Evolutionary conservation across 2,329 filamentous ascomycete species (phyloP).

Genomic region (Botrytis fragariae): DNA sequence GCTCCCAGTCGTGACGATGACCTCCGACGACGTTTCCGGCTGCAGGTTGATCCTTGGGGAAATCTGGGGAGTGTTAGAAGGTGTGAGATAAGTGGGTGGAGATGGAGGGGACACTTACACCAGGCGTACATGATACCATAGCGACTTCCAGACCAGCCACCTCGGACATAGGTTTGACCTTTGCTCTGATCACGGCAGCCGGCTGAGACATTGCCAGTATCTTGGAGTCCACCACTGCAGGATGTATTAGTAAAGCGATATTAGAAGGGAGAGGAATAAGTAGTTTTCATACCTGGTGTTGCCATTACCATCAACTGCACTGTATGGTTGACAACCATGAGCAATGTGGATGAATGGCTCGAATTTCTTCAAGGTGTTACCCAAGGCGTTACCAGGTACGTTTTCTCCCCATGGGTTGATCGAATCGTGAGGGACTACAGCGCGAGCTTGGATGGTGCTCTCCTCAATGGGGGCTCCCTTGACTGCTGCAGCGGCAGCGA

Average conservation of each 20-base stretch:
- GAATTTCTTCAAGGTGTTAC: not conserved
- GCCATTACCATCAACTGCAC: not conserved
- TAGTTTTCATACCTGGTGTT: not conserved
- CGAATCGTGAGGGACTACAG: not conserved
- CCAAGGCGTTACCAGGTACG: not conserved
- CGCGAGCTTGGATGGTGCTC: not conserved
- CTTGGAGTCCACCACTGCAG: not conserved
- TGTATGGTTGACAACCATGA: conserved; percentile 1
- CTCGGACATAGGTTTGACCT: not conserved
- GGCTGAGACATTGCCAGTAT: not conserved
- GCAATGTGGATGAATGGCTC: not conserved
- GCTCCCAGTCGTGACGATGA: not conserved
- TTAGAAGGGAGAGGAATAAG: not conserved
- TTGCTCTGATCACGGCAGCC: not conserved
- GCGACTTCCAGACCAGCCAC: not conserved
- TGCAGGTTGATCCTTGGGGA: not conserved
- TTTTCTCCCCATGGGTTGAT: not conserved
- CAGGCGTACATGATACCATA: conserved; percentile 2
- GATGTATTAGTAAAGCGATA: not conserved
- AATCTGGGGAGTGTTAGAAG: not conserved
- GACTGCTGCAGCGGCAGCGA: not conserved
- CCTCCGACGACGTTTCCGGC: not conserved
- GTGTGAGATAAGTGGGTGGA: no score
- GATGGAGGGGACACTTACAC: not conserved
- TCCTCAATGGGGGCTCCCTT: not conserved